Conservation (phyloP, 257 asterid species). For the Nicotiana undulata region DNA sequence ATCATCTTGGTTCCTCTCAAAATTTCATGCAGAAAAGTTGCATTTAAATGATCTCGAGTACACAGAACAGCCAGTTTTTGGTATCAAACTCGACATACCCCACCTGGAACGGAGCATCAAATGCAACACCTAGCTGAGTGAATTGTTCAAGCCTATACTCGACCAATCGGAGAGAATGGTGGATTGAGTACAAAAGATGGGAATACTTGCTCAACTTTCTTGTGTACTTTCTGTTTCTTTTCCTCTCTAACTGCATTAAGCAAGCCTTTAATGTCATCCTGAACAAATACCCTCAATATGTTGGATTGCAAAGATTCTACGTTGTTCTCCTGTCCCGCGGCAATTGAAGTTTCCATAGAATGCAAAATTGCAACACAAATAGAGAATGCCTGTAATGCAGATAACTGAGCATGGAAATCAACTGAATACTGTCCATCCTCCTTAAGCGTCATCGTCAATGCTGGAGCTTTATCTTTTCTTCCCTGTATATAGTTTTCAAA, state of each 20-base stretch:
- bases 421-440: slow-evolving; percentile 68
- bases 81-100: not conserved
- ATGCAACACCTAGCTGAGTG: not conserved
- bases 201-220: slow-evolving; percentile 39
- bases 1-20: not conserved
- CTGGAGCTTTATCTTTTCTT: slow-evolving; percentile 43
- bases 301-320: slow-evolving; percentile 37
- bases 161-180: slow-evolving; percentile 83
- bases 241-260: slow-evolving; percentile 45
- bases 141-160: slow-evolving; percentile 39
- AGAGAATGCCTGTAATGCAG: slow-evolving; percentile 87
- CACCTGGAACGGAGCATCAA: not conserved
- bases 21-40: not conserved
- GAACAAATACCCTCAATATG: slow-evolving; percentile 45
- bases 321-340: slow-evolving; percentile 35
- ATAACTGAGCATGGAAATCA: slow-evolving; percentile 80
- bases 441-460: slow-evolving; percentile 43
- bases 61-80: not conserved
- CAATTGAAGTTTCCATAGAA: slow-evolving; percentile 45
- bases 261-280: slow-evolving; percentile 46
- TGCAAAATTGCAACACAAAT: slow-evolving; percentile 68
- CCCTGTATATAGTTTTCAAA: slow-evolving; percentile 43
- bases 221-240: slow-evolving; percentile 34
- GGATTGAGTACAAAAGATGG: slow-evolving; percentile 70
- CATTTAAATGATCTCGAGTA: not conserved